A percentile compares a stretch with the other conserved stretches of the same genome.
These are phyloP conservation scores for Talaromyces albobiverticillius DNA, from an alignment of 2,329 filamentous ascomycete species.

Conservation along the genomic window DNA sequence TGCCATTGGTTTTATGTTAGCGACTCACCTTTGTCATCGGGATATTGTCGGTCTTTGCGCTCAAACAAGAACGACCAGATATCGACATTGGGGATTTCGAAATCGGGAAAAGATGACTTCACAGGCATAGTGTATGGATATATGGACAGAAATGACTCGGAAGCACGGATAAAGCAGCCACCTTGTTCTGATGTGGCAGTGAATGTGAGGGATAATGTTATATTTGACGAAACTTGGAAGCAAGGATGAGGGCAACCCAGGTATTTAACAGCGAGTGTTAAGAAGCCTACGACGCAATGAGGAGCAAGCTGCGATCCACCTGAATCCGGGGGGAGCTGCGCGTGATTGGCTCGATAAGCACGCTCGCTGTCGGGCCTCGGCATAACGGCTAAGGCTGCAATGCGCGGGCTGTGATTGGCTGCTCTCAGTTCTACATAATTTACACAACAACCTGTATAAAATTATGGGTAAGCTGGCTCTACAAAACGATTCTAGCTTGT, in stretches of 20 bases:
- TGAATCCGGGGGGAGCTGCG: neutral
- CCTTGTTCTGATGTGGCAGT: too few relatives aligned
- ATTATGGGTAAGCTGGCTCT: too few relatives aligned
- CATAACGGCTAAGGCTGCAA: constrained; percentile 1
- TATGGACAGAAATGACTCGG: neutral
- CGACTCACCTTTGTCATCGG: constrained; percentile 72
- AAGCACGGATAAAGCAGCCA: too few relatives aligned
- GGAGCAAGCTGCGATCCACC: neutral
- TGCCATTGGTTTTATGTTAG: too few relatives aligned
- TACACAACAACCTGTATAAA: too few relatives aligned
- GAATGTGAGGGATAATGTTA: too few relatives aligned
- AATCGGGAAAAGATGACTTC: constrained; percentile 60
- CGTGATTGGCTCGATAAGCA: neutral
- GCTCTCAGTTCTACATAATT: too few relatives aligned
- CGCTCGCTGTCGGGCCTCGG: neutral
- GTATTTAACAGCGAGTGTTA: too few relatives aligned
- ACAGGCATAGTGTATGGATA: constrained; percentile 60
- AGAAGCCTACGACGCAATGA: too few relatives aligned
- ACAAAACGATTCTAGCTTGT: too few relatives aligned
- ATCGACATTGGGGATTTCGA: constrained; percentile 72
- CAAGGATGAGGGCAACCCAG: too few relatives aligned
- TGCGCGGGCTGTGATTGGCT: neutral
- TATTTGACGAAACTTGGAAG: too few relatives aligned
- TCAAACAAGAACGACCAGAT: constrained; percentile 79
- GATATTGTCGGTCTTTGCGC: constrained; percentile 60